phyloP scores from a whole-genome alignment of 139 green algal genomes.

The Edaphochlamys debaryana region DNA sequence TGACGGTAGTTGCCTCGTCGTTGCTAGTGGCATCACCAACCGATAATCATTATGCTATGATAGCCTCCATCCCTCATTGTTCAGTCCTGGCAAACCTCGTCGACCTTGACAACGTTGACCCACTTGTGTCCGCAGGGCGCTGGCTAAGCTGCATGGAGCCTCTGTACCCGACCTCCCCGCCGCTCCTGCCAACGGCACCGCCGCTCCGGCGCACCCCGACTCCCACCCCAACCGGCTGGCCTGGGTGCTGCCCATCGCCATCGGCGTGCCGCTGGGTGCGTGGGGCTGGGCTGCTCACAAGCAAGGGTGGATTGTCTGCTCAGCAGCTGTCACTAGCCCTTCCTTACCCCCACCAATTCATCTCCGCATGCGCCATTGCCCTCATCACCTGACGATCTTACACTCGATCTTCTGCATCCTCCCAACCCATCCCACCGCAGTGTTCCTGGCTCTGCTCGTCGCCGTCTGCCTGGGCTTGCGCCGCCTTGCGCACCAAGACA shows the following conservation, averaged over 20 bases:
- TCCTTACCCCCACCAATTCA: too few species aligned
- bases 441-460: neutral
- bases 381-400: too few species aligned
- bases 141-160: constrained; percentile 19
- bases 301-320: neutral
- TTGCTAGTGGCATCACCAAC: too few species aligned
- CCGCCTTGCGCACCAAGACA: too few species aligned
- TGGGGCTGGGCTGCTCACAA: neutral
- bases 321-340: neutral
- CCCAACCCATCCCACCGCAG: neutral
- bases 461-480: neutral
- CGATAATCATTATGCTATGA: too few species aligned
- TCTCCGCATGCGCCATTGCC: too few species aligned
- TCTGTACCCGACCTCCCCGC: neutral
- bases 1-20: too few species aligned
- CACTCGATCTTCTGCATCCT: too few species aligned
- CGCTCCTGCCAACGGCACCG: neutral
- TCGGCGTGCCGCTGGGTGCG: neutral
- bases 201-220: too few species aligned
- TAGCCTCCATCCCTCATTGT: too few species aligned
- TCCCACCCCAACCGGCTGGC: neutral
- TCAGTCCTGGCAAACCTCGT: too few species aligned
- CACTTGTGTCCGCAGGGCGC: neutral
- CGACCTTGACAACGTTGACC: too few species aligned
- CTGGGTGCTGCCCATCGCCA: neutral